phyloP scores from a whole-genome alignment of 164 flowering plant genomes.

The Litsea cubeba region DNA sequence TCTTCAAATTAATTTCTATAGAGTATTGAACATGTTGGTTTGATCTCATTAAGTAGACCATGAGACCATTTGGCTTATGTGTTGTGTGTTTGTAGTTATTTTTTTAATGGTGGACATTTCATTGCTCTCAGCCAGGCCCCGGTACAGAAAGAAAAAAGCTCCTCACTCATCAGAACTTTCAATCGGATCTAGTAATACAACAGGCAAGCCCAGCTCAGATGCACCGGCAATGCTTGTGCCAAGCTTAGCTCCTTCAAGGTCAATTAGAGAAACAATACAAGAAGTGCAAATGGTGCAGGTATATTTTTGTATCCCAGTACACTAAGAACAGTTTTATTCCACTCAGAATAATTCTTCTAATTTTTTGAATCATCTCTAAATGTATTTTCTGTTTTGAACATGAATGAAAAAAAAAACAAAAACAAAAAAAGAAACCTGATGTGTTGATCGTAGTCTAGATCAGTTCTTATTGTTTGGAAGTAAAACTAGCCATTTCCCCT shows the following conservation, averaged over 20 bases:
- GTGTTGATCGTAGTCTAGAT: neutral
- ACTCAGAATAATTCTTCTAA: neutral
- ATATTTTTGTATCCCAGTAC: neutral
- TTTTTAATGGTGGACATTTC: constrained; percentile 12
- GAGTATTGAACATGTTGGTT: neutral
- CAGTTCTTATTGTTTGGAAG: neutral
- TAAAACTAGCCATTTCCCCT: neutral
- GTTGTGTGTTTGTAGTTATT: neutral
- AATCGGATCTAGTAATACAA: constrained; percentile 26
- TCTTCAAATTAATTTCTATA: neutral
- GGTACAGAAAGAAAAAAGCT: constrained; percentile 45
- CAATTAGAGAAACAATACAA: constrained; percentile 77
- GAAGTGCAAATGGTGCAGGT: constrained; percentile 97
- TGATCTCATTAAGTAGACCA: neutral
- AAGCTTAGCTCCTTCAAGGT: constrained; percentile 59
- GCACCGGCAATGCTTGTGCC: constrained; percentile 72
- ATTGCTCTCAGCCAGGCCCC: constrained; percentile 69
- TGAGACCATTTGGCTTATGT: neutral
- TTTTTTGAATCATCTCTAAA: neutral
- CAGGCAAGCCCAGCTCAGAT: constrained; percentile 27
- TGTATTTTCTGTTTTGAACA: neutral
- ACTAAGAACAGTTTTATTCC: neutral
- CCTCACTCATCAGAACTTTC: constrained; percentile 47
- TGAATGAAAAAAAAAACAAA: no score
- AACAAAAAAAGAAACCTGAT: neutral